Conservation (phyloP, 495 filamentous ascomycete species). For the Hypoxylon fuscum region DNA sequence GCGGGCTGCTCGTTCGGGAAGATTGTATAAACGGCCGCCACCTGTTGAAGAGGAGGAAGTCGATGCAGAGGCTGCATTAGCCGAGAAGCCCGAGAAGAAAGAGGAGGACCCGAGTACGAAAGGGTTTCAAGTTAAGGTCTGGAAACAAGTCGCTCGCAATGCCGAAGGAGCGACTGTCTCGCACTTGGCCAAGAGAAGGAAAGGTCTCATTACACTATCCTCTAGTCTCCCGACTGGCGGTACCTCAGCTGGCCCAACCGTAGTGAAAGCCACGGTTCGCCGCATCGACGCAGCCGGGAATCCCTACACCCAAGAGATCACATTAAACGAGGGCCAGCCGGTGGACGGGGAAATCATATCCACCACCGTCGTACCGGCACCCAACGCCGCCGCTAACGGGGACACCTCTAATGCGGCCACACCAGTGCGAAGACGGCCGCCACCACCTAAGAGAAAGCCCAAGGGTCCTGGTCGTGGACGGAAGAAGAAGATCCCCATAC, state of each 20-base stretch:
- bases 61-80: conserved; percentile 56
- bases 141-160: conserved; percentile 80
- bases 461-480: conserved; percentile 74
- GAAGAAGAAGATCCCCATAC: conserved; percentile 67
- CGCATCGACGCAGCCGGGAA: conserved; percentile 80
- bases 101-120: conserved; percentile 65
- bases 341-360: conserved; percentile 82
- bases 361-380: conserved; percentile 58
- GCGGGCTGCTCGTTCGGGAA: conserved; percentile 78
- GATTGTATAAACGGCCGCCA: conserved; percentile 67
- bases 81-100: conserved; percentile 56
- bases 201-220: conserved; percentile 64
- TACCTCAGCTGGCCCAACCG: conserved; percentile 54
- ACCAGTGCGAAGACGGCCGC: conserved; percentile 66
- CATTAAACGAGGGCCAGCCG: conserved; percentile 79
- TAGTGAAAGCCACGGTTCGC: conserved; percentile 80
- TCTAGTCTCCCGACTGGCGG: conserved; percentile 55
- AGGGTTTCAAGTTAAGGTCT: conserved; percentile 77
- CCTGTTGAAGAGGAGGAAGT: conserved; percentile 63
- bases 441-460: conserved; percentile 78
- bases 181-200: conserved; percentile 86
- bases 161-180: conserved; percentile 78
- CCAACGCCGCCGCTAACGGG: conserved; percentile 32
- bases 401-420: conserved; percentile 44
- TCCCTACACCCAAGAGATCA: conserved; percentile 80